Base-by-base conservation (phyloP, 2,329 filamentous ascomycete genomes). In the Apiospora aurea region DNA sequence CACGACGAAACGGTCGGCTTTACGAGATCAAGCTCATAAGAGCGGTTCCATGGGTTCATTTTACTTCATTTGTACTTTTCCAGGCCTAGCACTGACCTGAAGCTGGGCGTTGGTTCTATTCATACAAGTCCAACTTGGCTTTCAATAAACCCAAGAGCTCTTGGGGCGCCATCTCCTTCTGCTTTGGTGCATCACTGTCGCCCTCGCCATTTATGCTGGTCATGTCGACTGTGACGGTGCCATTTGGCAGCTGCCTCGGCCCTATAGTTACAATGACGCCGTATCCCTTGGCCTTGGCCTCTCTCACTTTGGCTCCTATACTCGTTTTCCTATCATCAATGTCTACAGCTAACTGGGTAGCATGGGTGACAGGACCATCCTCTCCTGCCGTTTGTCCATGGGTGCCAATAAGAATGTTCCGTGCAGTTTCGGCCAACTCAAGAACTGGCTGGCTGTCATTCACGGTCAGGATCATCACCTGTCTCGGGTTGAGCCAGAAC, bases 401-500 rank as follows among this genome's bases (percentile, higher is more conserved):
- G 13, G 47, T 47, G 11, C 91, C 88, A 44, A 87, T 81, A 5
- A 91, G 83, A 7, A 88, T 79, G 67, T 88, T 82, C 72, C 86
- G 85, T 7, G 85, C 82, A 57, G 82, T 80, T 72, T 79, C 84
- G 29, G 83, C 88, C 84, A 82, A 89, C 0, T 80, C 80, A 13
- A 91, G 73, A 0, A 92, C 86, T 0, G 86, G 83, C 4, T 85
- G 82, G 5, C 86, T 87, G 68, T 91, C 86, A 77, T 93, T 94
- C 70, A 96, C 87, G 0, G 93, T 93, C 44, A 96, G 82, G 71
- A 97, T 88, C 66, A 92, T 89, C 57, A 90, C 91, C 78, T 96
- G 95, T 7, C 91, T 89, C 0, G 94, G 94, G 71, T 93, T 95
- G 13, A 97, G 86, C 95, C 94, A 97, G 80, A 97, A 96, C 4